A percentile compares a stretch with the other conserved stretches of the same genome.
Conservation (phyloP, 495 filamentous ascomycete genomes). For the Xylaria flabelliformis region DNA sequence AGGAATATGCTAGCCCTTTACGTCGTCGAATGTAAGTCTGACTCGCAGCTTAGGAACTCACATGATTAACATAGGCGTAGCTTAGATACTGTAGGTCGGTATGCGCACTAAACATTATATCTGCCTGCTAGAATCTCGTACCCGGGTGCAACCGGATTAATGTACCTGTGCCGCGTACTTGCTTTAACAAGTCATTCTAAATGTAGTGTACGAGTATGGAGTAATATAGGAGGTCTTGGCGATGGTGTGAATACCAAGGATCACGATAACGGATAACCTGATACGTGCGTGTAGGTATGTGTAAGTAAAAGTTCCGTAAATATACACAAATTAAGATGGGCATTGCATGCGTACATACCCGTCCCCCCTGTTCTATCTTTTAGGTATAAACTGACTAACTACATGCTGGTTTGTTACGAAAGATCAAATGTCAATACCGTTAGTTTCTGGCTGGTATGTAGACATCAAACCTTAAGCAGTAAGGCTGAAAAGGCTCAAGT, state of each 20-base stretch:
- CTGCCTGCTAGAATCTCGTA: background rate
- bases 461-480: background rate
- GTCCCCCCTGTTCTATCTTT: background rate
- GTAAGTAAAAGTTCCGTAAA: background rate
- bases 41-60: background rate
- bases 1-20: background rate
- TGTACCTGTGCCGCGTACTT: background rate
- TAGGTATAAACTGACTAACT: background rate
- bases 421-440: background rate
- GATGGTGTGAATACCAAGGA: background rate
- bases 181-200: background rate
- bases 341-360: background rate
- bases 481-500: background rate
- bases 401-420: background rate
- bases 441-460: background rate
- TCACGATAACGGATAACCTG: background rate
- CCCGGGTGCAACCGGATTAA: background rate
- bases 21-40: background rate
- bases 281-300: background rate
- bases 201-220: background rate
- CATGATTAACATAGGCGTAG: background rate
- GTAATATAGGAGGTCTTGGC: background rate
- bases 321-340: background rate
- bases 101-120: slow-evolving; percentile 1
- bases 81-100: background rate